Conservation (phyloP, 176 grass and related monocot genomes). For the Eremochloa ophiuroides region DNA sequence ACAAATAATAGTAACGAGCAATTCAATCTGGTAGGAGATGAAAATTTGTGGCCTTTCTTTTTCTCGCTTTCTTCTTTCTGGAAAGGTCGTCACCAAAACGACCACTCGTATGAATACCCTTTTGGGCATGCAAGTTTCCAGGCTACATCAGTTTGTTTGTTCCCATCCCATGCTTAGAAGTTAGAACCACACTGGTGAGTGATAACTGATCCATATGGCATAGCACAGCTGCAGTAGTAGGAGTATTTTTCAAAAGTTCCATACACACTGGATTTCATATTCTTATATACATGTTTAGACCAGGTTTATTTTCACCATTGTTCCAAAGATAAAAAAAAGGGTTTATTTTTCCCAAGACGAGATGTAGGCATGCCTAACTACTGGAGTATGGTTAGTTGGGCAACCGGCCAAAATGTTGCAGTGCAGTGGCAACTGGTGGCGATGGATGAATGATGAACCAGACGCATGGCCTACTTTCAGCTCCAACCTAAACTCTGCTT, state of each 20-base stretch:
- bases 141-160: background rate
- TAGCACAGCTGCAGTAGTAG: background rate
- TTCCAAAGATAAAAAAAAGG: too few relatives aligned
- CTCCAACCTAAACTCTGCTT: conserved; percentile 36
- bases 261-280: background rate
- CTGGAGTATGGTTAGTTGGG: background rate
- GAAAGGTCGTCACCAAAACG: conserved; percentile 22
- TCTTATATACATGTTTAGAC: too few relatives aligned
- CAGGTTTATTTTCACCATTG: too few relatives aligned
- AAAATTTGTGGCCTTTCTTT: conserved; percentile 34
- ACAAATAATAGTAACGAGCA: background rate
- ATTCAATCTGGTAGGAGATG: background rate
- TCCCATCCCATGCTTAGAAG: background rate
- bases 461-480: conserved; percentile 43
- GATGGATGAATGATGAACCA: too few relatives aligned
- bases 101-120: conserved; percentile 5
- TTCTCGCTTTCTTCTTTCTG: conserved; percentile 19
- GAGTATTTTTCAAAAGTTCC: background rate
- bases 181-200: background rate
- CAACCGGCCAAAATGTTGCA: background rate
- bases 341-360: background rate
- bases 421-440: background rate
- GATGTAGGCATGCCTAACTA: conserved; percentile 12
- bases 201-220: background rate
- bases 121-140: background rate